A percentile compares a stretch with the other conserved stretches of the same genome.
phyloP scores from a whole-genome alignment of 306 rosid genomes.

The Abrus pulchellus region DNA sequence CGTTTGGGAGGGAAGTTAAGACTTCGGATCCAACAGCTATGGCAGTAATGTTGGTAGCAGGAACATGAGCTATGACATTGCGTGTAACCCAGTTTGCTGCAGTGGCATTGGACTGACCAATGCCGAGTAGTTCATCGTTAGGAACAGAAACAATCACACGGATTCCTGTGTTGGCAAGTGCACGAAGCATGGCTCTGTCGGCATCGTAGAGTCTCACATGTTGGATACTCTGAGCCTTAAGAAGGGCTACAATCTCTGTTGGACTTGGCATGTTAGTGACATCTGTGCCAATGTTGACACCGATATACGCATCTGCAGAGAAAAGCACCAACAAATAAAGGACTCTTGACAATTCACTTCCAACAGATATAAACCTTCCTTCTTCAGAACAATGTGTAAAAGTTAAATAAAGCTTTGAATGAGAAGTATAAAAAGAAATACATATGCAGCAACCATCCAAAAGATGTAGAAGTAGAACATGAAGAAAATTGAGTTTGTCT shows the following conservation, averaged over 20 bases:
- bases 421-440: not conserved
- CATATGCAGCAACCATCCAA: conserved; percentile 9
- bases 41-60: conserved; percentile 91
- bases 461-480: conserved; percentile 27
- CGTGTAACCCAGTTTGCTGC: conserved; percentile 96
- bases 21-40: conserved; percentile 97
- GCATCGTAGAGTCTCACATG: conserved; percentile 88
- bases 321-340: conserved; percentile 1
- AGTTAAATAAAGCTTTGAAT: not conserved
- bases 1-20: conserved; percentile 82
- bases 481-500: not conserved
- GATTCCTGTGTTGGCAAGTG: conserved; percentile 93
- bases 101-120: conserved; percentile 92
- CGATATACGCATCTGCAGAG: conserved; percentile 81
- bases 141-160: conserved; percentile 84
- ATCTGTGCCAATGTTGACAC: conserved; percentile 91
- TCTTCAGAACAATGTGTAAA: conserved; percentile 4
- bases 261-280: conserved; percentile 90
- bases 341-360: conserved; percentile 4
- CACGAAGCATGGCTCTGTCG: conserved; percentile 80
- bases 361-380: not conserved
- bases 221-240: conserved; percentile 82
- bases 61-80: conserved; percentile 86
- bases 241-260: conserved; percentile 81
- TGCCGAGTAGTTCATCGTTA: conserved; percentile 84